A percentile compares a stretch with the other conserved stretches of the same genome.
phyloP scores from a whole-genome alignment of 2,329 filamentous ascomycete genomes.

The Aureobasidium sp. region DNA sequence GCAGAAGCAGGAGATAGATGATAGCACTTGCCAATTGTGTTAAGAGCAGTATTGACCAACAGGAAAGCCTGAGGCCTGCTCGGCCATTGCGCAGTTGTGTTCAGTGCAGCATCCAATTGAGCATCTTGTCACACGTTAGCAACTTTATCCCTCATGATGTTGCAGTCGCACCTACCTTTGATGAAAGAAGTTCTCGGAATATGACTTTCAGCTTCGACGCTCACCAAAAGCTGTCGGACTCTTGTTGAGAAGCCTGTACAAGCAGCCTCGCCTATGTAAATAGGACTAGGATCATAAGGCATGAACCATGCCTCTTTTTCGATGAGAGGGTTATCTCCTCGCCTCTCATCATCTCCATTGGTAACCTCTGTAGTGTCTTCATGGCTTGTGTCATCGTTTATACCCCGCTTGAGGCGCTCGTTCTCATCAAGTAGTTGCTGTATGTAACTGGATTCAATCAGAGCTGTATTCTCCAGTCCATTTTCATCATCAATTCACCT shows the following conservation, averaged over 20 bases:
- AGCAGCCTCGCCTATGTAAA: constrained; percentile 30
- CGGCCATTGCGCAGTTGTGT: constrained; percentile 30
- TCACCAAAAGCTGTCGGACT: constrained; percentile 25
- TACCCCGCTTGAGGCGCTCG: constrained; percentile 17
- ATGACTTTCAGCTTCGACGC: constrained; percentile 20
- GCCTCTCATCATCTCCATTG: constrained; percentile 17
- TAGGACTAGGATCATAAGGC: constrained; percentile 23
- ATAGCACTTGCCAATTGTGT: constrained; percentile 33
- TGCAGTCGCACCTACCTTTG: background rate
- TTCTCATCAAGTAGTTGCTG: constrained; percentile 25
- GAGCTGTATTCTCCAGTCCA: background rate
- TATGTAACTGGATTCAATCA: constrained; percentile 17
- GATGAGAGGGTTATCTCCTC: constrained; percentile 26
- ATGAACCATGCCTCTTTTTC: constrained; percentile 30
- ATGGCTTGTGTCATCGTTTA: background rate
- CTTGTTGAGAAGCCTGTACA: constrained; percentile 31
- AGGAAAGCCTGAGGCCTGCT: constrained; percentile 30
- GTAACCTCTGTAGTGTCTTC: background rate
- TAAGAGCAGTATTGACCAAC: constrained; percentile 33
- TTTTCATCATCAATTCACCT: constrained; percentile 13
- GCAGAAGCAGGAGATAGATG: constrained; percentile 34
- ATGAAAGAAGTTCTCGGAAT: constrained; percentile 27
- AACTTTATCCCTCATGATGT: too few species aligned
- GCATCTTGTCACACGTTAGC: constrained; percentile 15
- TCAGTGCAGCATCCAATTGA: constrained; percentile 27